Base-by-base conservation (phyloP, 176 grass and related monocot genomes). In the Tillandsia leiboldiana region DNA sequence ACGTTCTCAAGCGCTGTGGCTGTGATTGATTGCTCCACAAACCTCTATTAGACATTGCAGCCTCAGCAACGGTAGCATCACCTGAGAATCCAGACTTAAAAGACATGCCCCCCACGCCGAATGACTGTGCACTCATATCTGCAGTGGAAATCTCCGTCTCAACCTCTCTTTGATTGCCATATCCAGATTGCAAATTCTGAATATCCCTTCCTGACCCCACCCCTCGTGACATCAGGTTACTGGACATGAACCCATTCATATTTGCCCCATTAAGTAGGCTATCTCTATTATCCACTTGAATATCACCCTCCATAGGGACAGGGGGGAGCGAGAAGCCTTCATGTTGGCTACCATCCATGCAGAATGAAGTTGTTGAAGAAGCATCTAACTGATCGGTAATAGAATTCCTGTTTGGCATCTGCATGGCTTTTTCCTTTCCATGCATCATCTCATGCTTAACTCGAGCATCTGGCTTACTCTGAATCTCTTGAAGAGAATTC, bases 331-430 rank as follows among this genome's bases (percentile, higher is more conserved):
- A 87, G 79, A 92, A 91, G 3, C 86, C 81, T 72, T 91, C 92
- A 70, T 83, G 83, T 65, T 80, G 75, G 12, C 81, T 91, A 71
- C 89, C 90, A 62, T 99, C 95, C 72, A 99, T 73, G 82, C 95
- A 99, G 70, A 94, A 99, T 12, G 90, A 99, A 14, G 89, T 99
- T 10, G 95, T 84, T 82, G 95, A 99, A 65, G 90, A 99, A 54
- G 84, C 95, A 75, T 99, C 95, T 54, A 94, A 83, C 51, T 92
- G 89, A 88, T 99, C 90, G 49, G 84, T 78, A 77, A 81, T 29
- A 5, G 82, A 70, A 64, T 90, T 76, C 50, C 85, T 84, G 61
- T 78, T 90, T 29, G 80, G 84, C 62, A 78, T 26, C 73, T 82
- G 79, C 1, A 28, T 8, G 0, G 51, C 48, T 79, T 88, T 79